These are phyloP conservation scores for Cystofilobasidium bisporidii DNA, from an alignment of 768 basidiomycete genomes.

Conservation along the genomic window DNA sequence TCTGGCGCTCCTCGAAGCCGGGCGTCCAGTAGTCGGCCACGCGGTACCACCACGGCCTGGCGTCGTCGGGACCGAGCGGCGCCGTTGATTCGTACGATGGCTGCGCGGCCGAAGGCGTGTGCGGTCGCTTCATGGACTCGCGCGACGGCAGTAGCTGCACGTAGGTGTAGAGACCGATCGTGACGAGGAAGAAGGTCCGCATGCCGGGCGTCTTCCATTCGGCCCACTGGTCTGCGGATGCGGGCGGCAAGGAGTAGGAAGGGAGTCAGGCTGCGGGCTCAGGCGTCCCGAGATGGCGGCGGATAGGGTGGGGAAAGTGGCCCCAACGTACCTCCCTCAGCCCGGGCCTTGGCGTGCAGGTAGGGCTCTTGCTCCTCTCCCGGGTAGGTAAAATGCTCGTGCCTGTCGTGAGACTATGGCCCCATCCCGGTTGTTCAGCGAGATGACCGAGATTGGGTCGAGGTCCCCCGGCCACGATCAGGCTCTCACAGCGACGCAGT, in stretches of 20 bases:
- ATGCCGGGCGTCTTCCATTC: background rate
- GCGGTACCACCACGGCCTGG: background rate
- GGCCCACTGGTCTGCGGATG: background rate
- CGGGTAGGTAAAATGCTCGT: slow-evolving; percentile 11
- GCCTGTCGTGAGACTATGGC: slow-evolving; percentile 4
- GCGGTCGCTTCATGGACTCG: background rate
- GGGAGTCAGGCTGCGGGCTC: background rate
- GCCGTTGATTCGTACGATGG: too few relatives aligned
- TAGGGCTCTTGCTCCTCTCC: slow-evolving; percentile 12
- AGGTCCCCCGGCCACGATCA: too few relatives aligned
- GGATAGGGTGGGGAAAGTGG: too few relatives aligned
- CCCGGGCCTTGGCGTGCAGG: background rate
- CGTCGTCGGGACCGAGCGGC: background rate
- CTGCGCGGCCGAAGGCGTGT: too few relatives aligned
- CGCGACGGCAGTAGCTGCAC: background rate
- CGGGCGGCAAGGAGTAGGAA: background rate
- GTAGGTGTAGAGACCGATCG: background rate
- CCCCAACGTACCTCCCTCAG: background rate
- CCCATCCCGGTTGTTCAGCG: too few relatives aligned
- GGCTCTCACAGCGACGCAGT: too few relatives aligned
- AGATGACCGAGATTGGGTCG: too few relatives aligned
- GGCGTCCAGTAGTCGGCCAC: background rate
- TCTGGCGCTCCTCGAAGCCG: background rate
- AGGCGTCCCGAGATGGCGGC: too few relatives aligned
- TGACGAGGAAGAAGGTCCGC: background rate